These are phyloP conservation scores for Jasminum sambac DNA, from an alignment of 257 asterid species.

Conservation along the genomic window DNA sequence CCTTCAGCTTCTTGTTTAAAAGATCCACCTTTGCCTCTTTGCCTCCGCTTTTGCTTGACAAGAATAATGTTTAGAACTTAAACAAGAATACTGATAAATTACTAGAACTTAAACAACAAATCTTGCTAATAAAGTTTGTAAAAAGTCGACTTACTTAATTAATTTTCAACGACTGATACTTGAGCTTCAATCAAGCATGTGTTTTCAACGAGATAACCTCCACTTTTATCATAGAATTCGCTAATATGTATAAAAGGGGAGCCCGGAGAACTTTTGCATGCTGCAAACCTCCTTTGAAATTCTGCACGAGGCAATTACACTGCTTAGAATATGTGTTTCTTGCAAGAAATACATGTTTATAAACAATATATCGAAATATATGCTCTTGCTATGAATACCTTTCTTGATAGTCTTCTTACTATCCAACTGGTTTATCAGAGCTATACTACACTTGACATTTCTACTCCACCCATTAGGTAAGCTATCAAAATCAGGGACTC, in stretches of 20 bases:
- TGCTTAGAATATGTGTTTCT: not conserved
- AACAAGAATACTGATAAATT: too few species aligned
- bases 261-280: not conserved
- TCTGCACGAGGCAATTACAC: not conserved
- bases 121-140: too few species aligned
- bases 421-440: not conserved
- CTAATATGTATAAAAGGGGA: not conserved
- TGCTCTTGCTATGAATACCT: not conserved
- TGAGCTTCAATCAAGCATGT: not conserved
- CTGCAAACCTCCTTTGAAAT: not conserved
- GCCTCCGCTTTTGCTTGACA: conserved; percentile 5
- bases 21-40: conserved; percentile 1
- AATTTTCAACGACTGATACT: not conserved
- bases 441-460: not conserved
- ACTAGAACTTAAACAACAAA: too few species aligned
- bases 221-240: not conserved
- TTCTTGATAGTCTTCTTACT: not conserved
- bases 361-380: too few species aligned
- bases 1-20: not conserved
- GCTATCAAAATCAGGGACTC: not conserved
- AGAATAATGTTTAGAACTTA: too few species aligned
- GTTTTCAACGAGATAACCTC: not conserved
- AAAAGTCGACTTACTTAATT: not conserved
- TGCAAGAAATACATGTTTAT: too few species aligned
- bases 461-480: conserved; percentile 2